Conservation (phyloP, 345 rosid genomes). For the Cardamine resedifolia region DNA sequence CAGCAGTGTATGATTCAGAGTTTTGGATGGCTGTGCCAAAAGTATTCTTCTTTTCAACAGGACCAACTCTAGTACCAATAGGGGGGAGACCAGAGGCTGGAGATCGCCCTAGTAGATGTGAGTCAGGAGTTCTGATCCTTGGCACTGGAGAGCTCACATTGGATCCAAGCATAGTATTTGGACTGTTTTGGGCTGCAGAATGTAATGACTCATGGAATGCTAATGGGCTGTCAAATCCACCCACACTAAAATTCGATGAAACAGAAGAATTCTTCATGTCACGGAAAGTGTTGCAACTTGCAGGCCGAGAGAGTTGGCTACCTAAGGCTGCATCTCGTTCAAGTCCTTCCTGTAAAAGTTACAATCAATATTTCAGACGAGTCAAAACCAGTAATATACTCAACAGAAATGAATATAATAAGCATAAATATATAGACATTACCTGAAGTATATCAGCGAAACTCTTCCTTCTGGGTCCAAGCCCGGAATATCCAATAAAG, state of each 20-base stretch:
- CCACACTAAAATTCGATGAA: conserved; percentile 36
- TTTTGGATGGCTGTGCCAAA: conserved; percentile 48
- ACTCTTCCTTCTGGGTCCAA: conserved; percentile 87
- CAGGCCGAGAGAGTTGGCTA: conserved; percentile 60
- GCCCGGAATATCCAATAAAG: conserved; percentile 42
- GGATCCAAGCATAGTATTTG: conserved; percentile 49
- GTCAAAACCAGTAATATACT: background rate
- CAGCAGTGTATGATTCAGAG: conserved; percentile 49
- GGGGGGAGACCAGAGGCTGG: conserved; percentile 62
- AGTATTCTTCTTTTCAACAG: conserved; percentile 51
- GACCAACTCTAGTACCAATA: conserved; percentile 57
- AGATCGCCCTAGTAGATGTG: conserved; percentile 55
- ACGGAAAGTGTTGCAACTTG: conserved; percentile 68
- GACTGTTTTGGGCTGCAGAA: conserved; percentile 40
- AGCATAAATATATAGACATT: conserved; percentile 6
- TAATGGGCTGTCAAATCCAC: conserved; percentile 49
- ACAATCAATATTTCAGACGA: too few species aligned
- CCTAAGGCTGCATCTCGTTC: conserved; percentile 57
- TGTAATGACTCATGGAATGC: conserved; percentile 48
- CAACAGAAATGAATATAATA: background rate
- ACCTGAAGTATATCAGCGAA: conserved; percentile 98
- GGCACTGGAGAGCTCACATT: conserved; percentile 60
- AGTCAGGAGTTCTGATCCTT: conserved; percentile 73
- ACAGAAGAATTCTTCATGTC: conserved; percentile 50
- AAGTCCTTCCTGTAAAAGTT: conserved; percentile 64